Base-by-base conservation (phyloP, 164 flowering plant species). In the Echeveria elegans region DNA sequence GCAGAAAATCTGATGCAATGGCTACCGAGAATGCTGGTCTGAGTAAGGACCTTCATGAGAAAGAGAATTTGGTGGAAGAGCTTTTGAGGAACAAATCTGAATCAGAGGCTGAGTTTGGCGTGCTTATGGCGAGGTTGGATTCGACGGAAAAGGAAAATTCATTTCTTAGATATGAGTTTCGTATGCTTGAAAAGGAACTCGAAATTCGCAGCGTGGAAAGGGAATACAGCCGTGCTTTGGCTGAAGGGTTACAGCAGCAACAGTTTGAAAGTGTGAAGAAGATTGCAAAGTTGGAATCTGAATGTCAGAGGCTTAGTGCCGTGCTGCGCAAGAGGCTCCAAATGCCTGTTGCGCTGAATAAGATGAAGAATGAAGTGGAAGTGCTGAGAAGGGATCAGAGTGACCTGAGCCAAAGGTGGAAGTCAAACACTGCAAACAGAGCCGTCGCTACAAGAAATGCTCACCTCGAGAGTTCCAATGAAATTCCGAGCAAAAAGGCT, bases 161-260 rank as follows among this genome's bases (percentile, higher is more conserved):
- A 41, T 84, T 87, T 65, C 69, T 91, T 32, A 86, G 81, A 69
- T 90, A 88, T 65, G 98, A 94, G 78, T 80, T 81, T 69, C 79
- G 71, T 59, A 71, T 87, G 78, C 84, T 89, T 56, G 92, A 89
- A 84, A 90, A 81, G 74, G 98, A 90, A 69, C 81, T 89, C 52
- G 82, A 86, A 77, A 77, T 89, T 43, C 82, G 83, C n/a, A 84
- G 78, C 69, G 96, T 86, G 75, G 96, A 90, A 73, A 76, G 78
- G 70, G 89, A 87, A 21, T 83, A 77, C 43, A 76, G 63, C 65
- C 84, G 82, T 0, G 78, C 68, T 50, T 79, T 85, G 61, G 79
- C 80, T 59, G 90, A 84, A 58, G 85, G 74, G 52, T 72, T 86
- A 47, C 83, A 82, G n/a, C 82, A 78, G 75, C 90, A 86, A 67